Base-by-base conservation (phyloP, 331 rosid genomes). In the Pyracantha coccinea region DNA sequence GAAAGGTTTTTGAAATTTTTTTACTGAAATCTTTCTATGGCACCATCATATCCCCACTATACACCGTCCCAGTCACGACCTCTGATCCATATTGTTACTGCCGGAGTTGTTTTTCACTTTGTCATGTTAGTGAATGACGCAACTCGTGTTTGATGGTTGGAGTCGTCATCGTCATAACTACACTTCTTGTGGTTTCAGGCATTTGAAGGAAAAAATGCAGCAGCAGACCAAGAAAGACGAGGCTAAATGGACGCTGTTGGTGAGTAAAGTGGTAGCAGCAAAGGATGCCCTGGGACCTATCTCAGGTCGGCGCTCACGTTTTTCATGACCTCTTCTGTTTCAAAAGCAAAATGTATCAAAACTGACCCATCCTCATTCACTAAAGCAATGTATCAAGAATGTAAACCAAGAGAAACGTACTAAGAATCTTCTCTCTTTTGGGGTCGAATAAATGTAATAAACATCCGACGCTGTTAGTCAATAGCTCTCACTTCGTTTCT, bases 171-270 rank as follows among this genome's bases (percentile, higher is more conserved):
- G 35, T 32, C 38, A 33, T 35, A 4, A 13, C 25, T 55, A 15
- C 6, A 9, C 4, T 6, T 54, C 29, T 58, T 25, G 44, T 59
- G 72, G 33, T 58, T 63, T 24, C 63, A 82, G 89, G 73, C 82
- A 86, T 55, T 84, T 84, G 68, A 83, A 83, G 77, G 83, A 68
- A 60, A 81, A 71, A 60, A 55, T 73, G 79, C 67, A 44, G 75
- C 77, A 72, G 24, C 70, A 83, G 75, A 77, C 71, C 55, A 78
- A 80, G 50, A 84, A 75, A 66, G 87, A 87, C 29, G 81, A 87
- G 63, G 74, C 74, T 7, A 76, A 69, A 77, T 84, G 88, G 88
- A 80, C 79, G 77, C 64, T 75, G 73, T 78, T 87, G 76, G 91
- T 82, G 11, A 66, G 74, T 25, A 84, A 81, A 71, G 90, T 84